phyloP scores from a whole-genome alignment of 345 rosid species.

The Corchorus olitorius region DNA sequence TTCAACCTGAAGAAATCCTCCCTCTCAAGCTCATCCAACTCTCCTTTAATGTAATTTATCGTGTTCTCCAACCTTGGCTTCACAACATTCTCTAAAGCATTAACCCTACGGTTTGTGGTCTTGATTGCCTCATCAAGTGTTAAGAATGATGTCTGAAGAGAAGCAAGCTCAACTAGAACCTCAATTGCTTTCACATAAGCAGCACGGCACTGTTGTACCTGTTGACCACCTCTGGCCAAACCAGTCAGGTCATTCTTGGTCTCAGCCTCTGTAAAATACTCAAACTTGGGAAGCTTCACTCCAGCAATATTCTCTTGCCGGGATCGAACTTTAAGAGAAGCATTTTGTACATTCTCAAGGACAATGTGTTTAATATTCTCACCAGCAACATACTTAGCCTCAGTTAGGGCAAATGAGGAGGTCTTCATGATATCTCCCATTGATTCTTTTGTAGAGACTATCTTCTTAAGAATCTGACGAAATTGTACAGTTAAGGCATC shows the following conservation, averaged over 20 bases:
- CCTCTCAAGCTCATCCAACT: slow-evolving; percentile 92
- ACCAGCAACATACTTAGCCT: slow-evolving; percentile 88
- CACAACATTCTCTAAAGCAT: slow-evolving; percentile 90
- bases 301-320: slow-evolving; percentile 84
- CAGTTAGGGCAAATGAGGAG: slow-evolving; percentile 79
- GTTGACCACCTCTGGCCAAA: slow-evolving; percentile 95
- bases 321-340: slow-evolving; percentile 80
- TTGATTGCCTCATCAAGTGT: slow-evolving; percentile 95
- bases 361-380: slow-evolving; percentile 80
- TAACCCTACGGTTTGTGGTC: slow-evolving; percentile 92
- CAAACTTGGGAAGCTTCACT: slow-evolving; percentile 88
- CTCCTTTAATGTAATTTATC: slow-evolving; percentile 78
- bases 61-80: slow-evolving; percentile 89
- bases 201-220: slow-evolving; percentile 83
- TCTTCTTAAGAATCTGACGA: slow-evolving; percentile 80
- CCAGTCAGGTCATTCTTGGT: slow-evolving; percentile 91
- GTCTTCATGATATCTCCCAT: slow-evolving; percentile 91
- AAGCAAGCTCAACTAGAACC: slow-evolving; percentile 93
- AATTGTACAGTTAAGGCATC: slow-evolving; percentile 94
- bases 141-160: slow-evolving; percentile 89
- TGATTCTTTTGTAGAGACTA: slow-evolving; percentile 77
- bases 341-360: slow-evolving; percentile 82
- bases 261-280: slow-evolving; percentile 78
- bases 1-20: slow-evolving; percentile 92
- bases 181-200: slow-evolving; percentile 88